Base-by-base conservation (phyloP, 164 flowering plant genomes). In the Dillenia suffruticosa region DNA sequence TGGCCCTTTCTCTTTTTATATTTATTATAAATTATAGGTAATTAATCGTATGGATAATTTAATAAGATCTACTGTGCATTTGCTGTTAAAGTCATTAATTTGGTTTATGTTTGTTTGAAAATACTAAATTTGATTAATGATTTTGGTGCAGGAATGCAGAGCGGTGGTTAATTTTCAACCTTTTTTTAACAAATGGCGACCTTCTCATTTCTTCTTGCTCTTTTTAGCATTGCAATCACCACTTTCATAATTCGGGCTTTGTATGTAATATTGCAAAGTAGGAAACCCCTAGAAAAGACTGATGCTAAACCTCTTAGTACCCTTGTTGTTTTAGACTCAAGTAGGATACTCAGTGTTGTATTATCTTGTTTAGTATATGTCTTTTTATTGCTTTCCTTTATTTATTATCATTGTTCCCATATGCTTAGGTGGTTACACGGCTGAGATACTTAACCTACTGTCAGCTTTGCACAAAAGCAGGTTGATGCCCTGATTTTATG, bases 401-500 rank as follows among this genome's bases (percentile, higher is more conserved):
- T 69, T 16, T 6, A 13, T 9, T 26, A 10, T 62, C 14, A 8
- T 61, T 47, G 19, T 64, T 16, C n/a, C 50, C 16, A 15, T 68
- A 46, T 56, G 10, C 54, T 75, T 49, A 90, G 97, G 99, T 32
- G 99, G 99, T 49, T 97, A 91, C 72, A 94, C 99, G 1, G 97
- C 97, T 1, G 99, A 95, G 87, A 88, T 95, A 94, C 63, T 95
- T n/a, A 90, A 90, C 78, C 80, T 92, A 19, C 58, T 94, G 51
- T 59, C 70, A 1, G 89, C 76, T 45, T 75, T 95, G 75, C 78
- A 77, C 22, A 83, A 64, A 67, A 88, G 85, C 47, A 80, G 81
- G 69, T 90, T 87, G 66, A 59, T 54, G 9, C 94, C 96, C 8
- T 75, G 99, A 71, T 78, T 67, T 58, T 92, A 95, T 57, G 59